A percentile compares a stretch with the other conserved stretches of the same genome.
These are phyloP conservation scores for Moelleriella libera DNA, from an alignment of 2,329 filamentous ascomycete genomes.

Conservation along the genomic window DNA sequence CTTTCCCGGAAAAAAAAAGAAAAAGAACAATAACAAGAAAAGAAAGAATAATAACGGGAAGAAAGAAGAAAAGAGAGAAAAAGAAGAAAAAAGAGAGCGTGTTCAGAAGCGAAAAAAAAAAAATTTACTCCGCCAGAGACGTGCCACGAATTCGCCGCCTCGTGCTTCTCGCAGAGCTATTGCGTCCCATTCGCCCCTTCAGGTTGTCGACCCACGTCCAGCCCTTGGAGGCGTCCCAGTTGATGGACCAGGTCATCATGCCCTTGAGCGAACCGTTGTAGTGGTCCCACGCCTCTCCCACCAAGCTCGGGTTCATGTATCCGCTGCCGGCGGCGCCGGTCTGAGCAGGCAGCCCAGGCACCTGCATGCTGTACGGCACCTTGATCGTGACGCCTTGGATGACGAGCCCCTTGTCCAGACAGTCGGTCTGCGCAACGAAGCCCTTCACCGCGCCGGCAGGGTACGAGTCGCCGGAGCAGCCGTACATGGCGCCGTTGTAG, in stretches of 20 bases:
- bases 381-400: constrained; percentile 17
- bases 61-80: too few species aligned
- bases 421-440: constrained; percentile 21
- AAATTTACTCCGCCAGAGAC: too few species aligned
- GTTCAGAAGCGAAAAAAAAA: too few species aligned
- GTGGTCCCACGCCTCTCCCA: constrained; percentile 15
- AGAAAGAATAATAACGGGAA: too few species aligned
- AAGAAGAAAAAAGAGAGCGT: too few species aligned
- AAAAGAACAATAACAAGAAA: too few species aligned
- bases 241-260: constrained; percentile 22
- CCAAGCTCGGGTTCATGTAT: constrained; percentile 16
- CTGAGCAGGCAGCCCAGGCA: constrained; percentile 20
- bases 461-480: constrained; percentile 18
- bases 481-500: constrained; percentile 23
- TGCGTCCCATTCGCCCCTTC: not conserved
- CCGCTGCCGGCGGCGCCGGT: constrained; percentile 15
- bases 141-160: too few species aligned
- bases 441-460: constrained; percentile 15
- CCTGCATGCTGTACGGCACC: constrained; percentile 19
- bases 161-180: not conserved
- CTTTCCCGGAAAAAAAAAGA: too few species aligned
- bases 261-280: constrained; percentile 18
- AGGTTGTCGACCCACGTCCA: constrained; percentile 20
- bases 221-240: constrained; percentile 19
- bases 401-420: constrained; percentile 16